Percentiles rank a stretch among this genome's conserved stretches.
These are phyloP conservation scores for Rhazya stricta DNA, from an alignment of 257 asterid genomes.

Conservation along the genomic window DNA sequence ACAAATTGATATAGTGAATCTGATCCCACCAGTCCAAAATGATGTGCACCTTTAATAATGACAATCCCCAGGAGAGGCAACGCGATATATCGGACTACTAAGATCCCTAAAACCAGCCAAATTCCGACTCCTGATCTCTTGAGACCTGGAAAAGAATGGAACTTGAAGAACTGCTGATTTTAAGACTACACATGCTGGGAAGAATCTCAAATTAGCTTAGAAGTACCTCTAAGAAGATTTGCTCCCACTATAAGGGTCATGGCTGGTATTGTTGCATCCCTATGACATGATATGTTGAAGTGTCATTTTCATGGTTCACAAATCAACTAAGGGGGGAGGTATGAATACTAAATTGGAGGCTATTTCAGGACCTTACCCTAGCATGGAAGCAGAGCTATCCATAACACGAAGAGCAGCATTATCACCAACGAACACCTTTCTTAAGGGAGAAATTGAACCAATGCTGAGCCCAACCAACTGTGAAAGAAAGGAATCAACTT, in stretches of 20 bases:
- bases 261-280: slow-evolving; percentile 27
- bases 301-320: neutral
- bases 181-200: neutral
- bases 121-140: slow-evolving; percentile 21
- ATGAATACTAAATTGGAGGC: neutral
- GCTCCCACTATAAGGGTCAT: slow-evolving; percentile 30
- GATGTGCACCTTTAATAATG: slow-evolving; percentile 26
- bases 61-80: slow-evolving; percentile 30
- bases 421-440: slow-evolving; percentile 57
- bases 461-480: slow-evolving; percentile 63
- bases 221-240: slow-evolving; percentile 25
- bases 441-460: slow-evolving; percentile 62
- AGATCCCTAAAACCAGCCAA: slow-evolving; percentile 22
- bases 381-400: slow-evolving; percentile 43
- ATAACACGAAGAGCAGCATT: slow-evolving; percentile 64
- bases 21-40: slow-evolving; percentile 32
- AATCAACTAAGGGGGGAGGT: no score
- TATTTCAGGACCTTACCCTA: slow-evolving; percentile 44
- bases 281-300: slow-evolving; percentile 14
- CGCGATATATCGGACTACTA: slow-evolving; percentile 19
- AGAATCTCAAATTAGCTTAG: neutral
- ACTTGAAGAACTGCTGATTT: neutral
- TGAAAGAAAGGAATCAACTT: neutral
- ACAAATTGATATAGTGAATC: slow-evolving; percentile 35
- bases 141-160: slow-evolving; percentile 20